Conservation (phyloP, 805 yeast species). For the Barnettozyma sp. region DNA sequence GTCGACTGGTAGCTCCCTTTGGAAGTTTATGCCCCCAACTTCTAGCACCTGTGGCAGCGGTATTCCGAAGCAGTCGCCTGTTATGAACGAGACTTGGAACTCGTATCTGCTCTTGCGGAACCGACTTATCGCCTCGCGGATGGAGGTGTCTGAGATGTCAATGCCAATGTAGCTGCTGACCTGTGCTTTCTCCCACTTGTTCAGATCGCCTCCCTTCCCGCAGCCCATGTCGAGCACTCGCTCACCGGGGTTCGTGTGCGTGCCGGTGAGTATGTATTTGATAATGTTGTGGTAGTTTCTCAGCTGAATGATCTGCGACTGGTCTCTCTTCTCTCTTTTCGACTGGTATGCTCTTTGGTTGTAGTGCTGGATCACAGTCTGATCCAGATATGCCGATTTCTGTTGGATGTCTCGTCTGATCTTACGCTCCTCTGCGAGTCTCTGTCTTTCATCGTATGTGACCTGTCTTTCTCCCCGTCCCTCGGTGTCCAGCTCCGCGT, state of each 20-base stretch:
- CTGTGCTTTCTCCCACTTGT: conserved; percentile 75
- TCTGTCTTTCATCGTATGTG: conserved; percentile 11
- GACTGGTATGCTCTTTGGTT: conserved; percentile 75
- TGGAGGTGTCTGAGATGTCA: conserved; percentile 85
- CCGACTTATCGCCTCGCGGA: conserved; percentile 76
- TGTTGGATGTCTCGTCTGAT: conserved; percentile 24
- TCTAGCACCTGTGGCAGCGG: conserved; percentile 63
- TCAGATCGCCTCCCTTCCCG: conserved; percentile 97
- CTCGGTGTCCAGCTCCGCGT: background rate
- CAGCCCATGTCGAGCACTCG: conserved; percentile 84
- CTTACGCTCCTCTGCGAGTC: conserved; percentile 19
- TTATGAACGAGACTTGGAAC: conserved; percentile 79
- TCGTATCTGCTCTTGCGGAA: conserved; percentile 49
- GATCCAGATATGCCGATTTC: conserved; percentile 37
- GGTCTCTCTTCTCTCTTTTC: conserved; percentile 51
- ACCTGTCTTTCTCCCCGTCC: background rate
- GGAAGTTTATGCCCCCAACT: conserved; percentile 56
- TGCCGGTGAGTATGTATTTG: conserved; percentile 76
- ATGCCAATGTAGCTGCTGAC: conserved; percentile 79
- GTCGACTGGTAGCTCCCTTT: conserved; percentile 54
- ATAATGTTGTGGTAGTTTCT: conserved; percentile 89
- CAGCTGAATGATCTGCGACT: conserved; percentile 79
- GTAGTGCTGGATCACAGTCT: conserved; percentile 74
- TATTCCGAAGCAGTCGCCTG: conserved; percentile 84
- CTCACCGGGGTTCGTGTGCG: conserved; percentile 47